Conservation (phyloP, 257 asterid genomes). For the Craterostigma plantagineum region DNA sequence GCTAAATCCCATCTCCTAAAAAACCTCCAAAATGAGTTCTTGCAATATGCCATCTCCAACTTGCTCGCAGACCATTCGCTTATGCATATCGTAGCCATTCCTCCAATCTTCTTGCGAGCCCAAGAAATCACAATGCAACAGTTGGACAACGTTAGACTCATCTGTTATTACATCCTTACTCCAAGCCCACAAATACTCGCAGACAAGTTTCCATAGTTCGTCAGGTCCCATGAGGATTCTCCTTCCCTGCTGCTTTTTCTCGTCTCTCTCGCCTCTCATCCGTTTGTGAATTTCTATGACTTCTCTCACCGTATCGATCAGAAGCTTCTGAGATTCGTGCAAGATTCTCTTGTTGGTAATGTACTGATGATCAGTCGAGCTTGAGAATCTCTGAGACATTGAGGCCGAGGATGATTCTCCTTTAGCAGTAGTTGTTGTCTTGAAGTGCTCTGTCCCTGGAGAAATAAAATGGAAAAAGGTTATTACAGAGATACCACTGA, state of each 20-base stretch:
- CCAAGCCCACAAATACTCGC: conserved; percentile 50
- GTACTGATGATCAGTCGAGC: conserved; percentile 26
- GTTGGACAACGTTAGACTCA: conserved; percentile 18
- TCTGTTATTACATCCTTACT: conserved; percentile 42
- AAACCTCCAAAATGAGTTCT: conserved; percentile 25
- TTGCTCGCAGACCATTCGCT: conserved; percentile 16
- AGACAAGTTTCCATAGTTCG: conserved; percentile 41
- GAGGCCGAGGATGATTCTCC: conserved; percentile 16
- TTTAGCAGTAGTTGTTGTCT: conserved; percentile 14
- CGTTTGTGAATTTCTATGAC: conserved; percentile 36
- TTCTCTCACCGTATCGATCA: conserved; percentile 46
- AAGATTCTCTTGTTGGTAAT: conserved; percentile 36
- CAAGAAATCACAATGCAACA: conserved; percentile 20
- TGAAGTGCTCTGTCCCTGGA: background rate
- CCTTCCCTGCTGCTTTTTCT: conserved; percentile 14
- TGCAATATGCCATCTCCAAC: conserved; percentile 44
- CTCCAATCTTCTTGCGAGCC: conserved; percentile 25
- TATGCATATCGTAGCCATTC: conserved; percentile 11
- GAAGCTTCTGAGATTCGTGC: conserved; percentile 32
- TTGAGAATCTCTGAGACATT: conserved; percentile 9
- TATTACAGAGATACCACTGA: no score
- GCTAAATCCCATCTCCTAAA: conserved; percentile 7
- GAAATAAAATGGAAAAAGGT: no score
- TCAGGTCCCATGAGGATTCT: conserved; percentile 41
- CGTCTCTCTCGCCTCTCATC: conserved; percentile 17